These are phyloP conservation scores for Ogataea dorogensis DNA, from an alignment of 805 yeast genomes.

Conservation along the genomic window DNA sequence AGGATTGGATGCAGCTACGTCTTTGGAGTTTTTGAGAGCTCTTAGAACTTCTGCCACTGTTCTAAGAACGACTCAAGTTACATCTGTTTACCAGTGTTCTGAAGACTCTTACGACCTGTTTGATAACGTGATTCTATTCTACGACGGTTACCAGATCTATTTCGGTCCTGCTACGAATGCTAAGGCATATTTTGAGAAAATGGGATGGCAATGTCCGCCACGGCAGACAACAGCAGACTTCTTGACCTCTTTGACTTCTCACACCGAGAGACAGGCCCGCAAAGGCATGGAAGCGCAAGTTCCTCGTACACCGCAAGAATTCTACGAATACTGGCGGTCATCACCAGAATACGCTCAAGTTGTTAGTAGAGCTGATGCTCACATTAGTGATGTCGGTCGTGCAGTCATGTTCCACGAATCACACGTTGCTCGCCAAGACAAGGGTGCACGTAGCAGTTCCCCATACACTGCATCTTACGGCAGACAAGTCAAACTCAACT, in stretches of 20 bases:
- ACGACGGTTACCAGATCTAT: slow-evolving; percentile 41
- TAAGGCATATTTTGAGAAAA: slow-evolving; percentile 34
- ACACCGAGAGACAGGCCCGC: slow-evolving; percentile 30
- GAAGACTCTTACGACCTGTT: slow-evolving; percentile 39
- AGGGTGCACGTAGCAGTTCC: slow-evolving; percentile 43
- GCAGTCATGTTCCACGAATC: slow-evolving; percentile 29
- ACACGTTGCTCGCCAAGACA: slow-evolving; percentile 46
- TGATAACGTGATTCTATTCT: slow-evolving; percentile 37
- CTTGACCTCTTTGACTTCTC: slow-evolving; percentile 35
- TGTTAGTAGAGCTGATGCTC: slow-evolving; percentile 35
- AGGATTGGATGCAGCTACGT: slow-evolving; percentile 66
- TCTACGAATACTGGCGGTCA: slow-evolving; percentile 36
- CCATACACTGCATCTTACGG: slow-evolving; percentile 51
- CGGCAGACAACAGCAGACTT: slow-evolving; percentile 45
- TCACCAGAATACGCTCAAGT: slow-evolving; percentile 34
- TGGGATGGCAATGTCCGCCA: slow-evolving; percentile 41
- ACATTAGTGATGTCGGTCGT: slow-evolving; percentile 12
- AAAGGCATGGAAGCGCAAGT: slow-evolving; percentile 36
- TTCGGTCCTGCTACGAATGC: slow-evolving; percentile 36
- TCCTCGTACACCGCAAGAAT: slow-evolving; percentile 39
- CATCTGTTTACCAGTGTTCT: slow-evolving; percentile 44
- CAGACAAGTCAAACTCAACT: slow-evolving; percentile 51
- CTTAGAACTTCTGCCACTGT: slow-evolving; percentile 48
- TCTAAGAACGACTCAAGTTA: slow-evolving; percentile 43
- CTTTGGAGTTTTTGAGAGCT: slow-evolving; percentile 54